Conservation (phyloP, 371 early-diverging fungal genomes). For the Mucor indicus region DNA sequence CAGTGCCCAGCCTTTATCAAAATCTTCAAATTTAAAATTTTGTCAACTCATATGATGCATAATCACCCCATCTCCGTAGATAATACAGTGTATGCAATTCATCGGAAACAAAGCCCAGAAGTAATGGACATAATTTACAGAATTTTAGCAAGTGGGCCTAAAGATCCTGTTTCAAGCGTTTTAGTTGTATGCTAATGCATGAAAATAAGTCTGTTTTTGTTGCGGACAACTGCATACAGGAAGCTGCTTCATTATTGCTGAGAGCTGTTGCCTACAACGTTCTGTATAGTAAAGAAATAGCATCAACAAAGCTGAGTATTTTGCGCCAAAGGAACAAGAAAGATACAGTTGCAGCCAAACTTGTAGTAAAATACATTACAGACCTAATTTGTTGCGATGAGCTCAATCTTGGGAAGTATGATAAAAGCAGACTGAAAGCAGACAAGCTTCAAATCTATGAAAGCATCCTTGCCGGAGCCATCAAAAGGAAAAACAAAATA, state of each 20-base stretch:
- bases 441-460: slow-evolving; percentile 2
- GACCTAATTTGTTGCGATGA: slow-evolving; percentile 1
- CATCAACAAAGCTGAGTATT: not conserved
- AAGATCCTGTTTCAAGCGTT: not conserved
- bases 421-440: slow-evolving; percentile 1
- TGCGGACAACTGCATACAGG: too few relatives aligned
- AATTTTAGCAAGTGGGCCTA: not conserved
- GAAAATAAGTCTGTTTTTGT: too few relatives aligned
- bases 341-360: not conserved
- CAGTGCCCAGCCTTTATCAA: not conserved
- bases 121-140: not conserved
- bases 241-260: slow-evolving; percentile 4
- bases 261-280: not conserved
- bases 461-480: slow-evolving; percentile 2
- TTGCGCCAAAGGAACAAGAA: not conserved
- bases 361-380: not conserved
- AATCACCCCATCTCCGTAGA: not conserved
- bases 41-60: not conserved
- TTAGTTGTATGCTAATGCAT: too few relatives aligned
- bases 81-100: not conserved
- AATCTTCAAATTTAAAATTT: not conserved
- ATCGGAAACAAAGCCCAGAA: not conserved
- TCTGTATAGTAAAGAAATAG: not conserved
- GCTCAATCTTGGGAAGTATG: not conserved
- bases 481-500: not conserved